Percentiles rank a stretch among this genome's conserved stretches.
Conservation (phyloP, 768 basidiomycete genomes). For the Multifurca ochricompacta region DNA sequence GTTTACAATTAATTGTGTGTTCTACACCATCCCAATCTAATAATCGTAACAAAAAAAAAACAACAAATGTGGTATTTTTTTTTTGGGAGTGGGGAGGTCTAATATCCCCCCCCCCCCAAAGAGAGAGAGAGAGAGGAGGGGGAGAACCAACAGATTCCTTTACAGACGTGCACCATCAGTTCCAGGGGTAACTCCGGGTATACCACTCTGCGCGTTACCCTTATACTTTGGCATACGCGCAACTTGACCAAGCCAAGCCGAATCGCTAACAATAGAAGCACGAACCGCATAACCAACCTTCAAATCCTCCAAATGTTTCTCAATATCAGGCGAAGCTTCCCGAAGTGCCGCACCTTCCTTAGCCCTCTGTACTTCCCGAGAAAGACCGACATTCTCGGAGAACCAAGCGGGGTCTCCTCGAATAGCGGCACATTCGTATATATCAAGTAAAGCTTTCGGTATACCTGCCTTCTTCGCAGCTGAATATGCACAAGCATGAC, state of each 20-base stretch:
- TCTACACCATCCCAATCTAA: too few species aligned
- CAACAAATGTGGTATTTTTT: too few species aligned
- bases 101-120: too few species aligned
- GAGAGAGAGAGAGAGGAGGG: too few species aligned
- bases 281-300: conserved; percentile 10
- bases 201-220: not conserved
- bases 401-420: conserved; percentile 18
- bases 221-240: not conserved
- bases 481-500: conserved; percentile 20
- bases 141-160: too few species aligned
- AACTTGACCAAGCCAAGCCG: conserved; percentile 1
- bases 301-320: conserved; percentile 11
- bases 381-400: conserved; percentile 16
- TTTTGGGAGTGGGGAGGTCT: too few species aligned
- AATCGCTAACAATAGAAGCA: conserved; percentile 20
- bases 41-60: too few species aligned
- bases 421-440: conserved; percentile 18
- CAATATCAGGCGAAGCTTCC: conserved; percentile 11
- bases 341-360: not conserved
- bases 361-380: not conserved
- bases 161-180: not conserved
- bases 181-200: not conserved
- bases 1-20: too few species aligned
- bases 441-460: conserved; percentile 14
- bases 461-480: conserved; percentile 13